Conservation (phyloP, 495 filamentous ascomycete genomes). For the Xylaria intraflava region DNA sequence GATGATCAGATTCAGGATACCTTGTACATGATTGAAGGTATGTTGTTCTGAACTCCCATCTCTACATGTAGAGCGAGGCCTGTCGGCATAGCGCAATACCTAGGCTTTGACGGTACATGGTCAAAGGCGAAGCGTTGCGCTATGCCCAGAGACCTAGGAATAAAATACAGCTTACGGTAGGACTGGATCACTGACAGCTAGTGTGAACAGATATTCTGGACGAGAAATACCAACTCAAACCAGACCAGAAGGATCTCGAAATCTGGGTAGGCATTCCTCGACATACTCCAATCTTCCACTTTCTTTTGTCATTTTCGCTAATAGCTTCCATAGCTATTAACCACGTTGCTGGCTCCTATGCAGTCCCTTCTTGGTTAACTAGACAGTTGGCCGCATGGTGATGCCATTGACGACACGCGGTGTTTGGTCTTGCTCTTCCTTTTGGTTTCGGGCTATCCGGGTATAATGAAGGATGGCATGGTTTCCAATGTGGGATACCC, state of each 20-base stretch:
- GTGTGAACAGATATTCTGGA: constrained; percentile 1
- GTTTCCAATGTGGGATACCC: no score
- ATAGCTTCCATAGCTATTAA: constrained; percentile 5
- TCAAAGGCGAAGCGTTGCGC: no score
- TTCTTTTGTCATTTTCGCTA: background rate
- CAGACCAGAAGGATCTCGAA: constrained; percentile 10
- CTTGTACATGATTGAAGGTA: constrained; percentile 2
- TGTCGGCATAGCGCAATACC: no score
- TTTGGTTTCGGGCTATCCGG: no score
- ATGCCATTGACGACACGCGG: no score
- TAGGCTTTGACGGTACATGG: no score
- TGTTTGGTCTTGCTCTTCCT: no score
- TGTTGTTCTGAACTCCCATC: background rate
- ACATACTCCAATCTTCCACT: background rate
- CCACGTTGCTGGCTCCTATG: constrained; percentile 9
- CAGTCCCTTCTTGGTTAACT: constrained; percentile 3
- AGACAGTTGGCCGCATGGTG: background rate
- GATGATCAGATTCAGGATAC: background rate
- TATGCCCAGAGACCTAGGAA: no score
- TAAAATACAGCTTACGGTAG: no score
- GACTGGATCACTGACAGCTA: background rate
- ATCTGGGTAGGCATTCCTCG: constrained; percentile 3
- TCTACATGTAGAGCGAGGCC: no score
- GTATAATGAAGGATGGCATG: no score
- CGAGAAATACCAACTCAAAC: constrained; percentile 2